Base-by-base conservation (phyloP, 164 flowering plant species). In the Piper longum region DNA sequence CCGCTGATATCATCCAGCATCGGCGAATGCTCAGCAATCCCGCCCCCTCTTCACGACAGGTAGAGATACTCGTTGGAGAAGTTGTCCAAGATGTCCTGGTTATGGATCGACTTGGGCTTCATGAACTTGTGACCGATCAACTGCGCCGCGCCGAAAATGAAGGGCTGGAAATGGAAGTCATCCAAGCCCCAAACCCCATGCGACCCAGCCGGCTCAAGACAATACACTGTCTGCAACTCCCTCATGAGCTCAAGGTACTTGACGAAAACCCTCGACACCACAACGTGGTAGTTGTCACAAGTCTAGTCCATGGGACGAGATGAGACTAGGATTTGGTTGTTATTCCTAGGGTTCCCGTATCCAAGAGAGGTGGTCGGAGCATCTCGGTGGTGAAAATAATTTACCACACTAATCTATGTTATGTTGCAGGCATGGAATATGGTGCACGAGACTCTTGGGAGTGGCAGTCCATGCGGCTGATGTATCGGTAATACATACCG, bases 141-240 rank as follows among this genome's bases (percentile, higher is more conserved):
- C 79, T 93, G 98, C 1, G 98, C 83, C 0, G 96, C 80, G 42
- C 98, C 98, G 67, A 90, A 88, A n/a, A 88, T 82, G 72, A 88
- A 93, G 0, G 98, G 98, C 72, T 90, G 70, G 70, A 93, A 93
- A 74, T 90, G 96, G 57, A 86, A 93, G 64, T 93, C 98, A 73
- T 93, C 97, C 5, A 89, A 80, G 4, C 97, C 96, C 98, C 98
- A 93, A 69, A 93, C 97, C 1, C 98, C 98, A 62, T 93, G 98
- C 2, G 98, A 93, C 16, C 98, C 98, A 2, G 98, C 98, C 1
- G 95, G 98, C 75, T 89, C 98, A 43, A 92, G 74, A 61, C 75
- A 74, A 61, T 92, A 92, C n/a, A 70, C 72, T 18, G 7, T 43
- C 68, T 76, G 98, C 79, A 93, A 73, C 52, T 81, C 83, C 77